phyloP scores from a whole-genome alignment of 2,329 filamentous ascomycete species.

The Bisporella sp. region DNA sequence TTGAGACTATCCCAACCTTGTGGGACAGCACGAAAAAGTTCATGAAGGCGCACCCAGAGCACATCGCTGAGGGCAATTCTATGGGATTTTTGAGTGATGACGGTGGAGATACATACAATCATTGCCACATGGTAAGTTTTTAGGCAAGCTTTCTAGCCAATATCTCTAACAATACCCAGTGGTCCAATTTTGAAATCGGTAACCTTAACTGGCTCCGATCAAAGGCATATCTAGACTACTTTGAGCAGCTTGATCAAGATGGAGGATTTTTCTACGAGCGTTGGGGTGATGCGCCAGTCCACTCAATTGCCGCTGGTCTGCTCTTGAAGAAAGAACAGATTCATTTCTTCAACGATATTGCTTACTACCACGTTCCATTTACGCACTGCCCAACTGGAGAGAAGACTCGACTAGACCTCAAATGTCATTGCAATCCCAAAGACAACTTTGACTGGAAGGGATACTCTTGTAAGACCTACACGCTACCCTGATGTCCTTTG shows the following conservation, averaged over 20 bases:
- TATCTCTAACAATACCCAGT: constrained; percentile 45
- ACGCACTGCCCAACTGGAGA: constrained; percentile 95
- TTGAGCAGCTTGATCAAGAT: constrained; percentile 77
- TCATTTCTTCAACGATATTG: constrained; percentile 99
- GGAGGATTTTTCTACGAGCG: constrained; percentile 99
- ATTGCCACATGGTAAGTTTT: constrained; percentile 84
- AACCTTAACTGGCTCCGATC: constrained; percentile 91
- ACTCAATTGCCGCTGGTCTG: constrained; percentile 89
- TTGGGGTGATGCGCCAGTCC: constrained; percentile 95
- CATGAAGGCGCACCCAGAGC: constrained; percentile 82
- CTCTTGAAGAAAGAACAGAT: constrained; percentile 89
- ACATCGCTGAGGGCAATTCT: constrained; percentile 76
- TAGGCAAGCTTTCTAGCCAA: not conserved
- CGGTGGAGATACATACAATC: constrained; percentile 85
- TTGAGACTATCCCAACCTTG: constrained; percentile 86
- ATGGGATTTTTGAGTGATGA: constrained; percentile 92
- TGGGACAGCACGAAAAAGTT: constrained; percentile 97
- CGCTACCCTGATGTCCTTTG: not conserved
- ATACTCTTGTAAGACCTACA: constrained; percentile 74
- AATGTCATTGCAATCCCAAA: constrained; percentile 89
- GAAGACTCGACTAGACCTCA: constrained; percentile 73
- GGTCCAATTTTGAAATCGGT: constrained; percentile 98
- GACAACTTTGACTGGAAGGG: constrained; percentile 99
- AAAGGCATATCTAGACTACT: constrained; percentile 83
- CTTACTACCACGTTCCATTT: constrained; percentile 96